Conservation (phyloP, 306 rosid species). For the Fragaria iinumae region DNA sequence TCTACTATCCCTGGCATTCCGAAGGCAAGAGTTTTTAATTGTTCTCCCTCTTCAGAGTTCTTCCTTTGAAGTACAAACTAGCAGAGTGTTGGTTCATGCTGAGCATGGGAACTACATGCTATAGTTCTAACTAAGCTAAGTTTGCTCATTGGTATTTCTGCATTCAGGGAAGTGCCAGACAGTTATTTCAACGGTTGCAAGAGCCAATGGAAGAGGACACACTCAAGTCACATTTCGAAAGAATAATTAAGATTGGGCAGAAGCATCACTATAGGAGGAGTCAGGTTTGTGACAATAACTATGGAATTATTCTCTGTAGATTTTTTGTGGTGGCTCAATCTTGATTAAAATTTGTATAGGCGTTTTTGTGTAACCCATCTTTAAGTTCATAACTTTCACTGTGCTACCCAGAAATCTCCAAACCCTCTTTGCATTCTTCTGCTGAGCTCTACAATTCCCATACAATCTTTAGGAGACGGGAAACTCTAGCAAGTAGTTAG, state of each 20-base stretch:
- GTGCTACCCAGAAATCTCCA: background rate
- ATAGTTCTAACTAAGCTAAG: slow-evolving; percentile 21
- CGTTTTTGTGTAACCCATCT: background rate
- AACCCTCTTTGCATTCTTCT: background rate
- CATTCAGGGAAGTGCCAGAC: slow-evolving; percentile 95
- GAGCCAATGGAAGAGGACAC: slow-evolving; percentile 98
- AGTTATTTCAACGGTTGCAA: slow-evolving; percentile 91
- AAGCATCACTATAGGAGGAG: slow-evolving; percentile 64
- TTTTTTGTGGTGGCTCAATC: background rate
- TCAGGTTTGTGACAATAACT: slow-evolving; percentile 63
- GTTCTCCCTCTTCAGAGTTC: background rate
- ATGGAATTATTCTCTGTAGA: slow-evolving; percentile 2
- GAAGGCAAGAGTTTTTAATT: slow-evolving; percentile 60
- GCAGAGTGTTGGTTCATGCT: slow-evolving; percentile 8
- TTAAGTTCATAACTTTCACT: background rate
- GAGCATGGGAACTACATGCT: slow-evolving; percentile 4
- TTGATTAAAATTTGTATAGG: background rate
- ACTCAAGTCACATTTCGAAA: slow-evolving; percentile 89
- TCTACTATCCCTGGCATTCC: slow-evolving; percentile 98
- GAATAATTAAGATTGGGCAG: slow-evolving; percentile 87
- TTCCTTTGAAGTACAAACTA: slow-evolving; percentile 6
- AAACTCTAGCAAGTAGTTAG: background rate
- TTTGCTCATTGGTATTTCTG: slow-evolving; percentile 28
- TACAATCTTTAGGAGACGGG: background rate
- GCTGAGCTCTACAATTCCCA: background rate